Base-by-base conservation (phyloP, 345 rosid genomes). In the Arabis hirsuta region DNA sequence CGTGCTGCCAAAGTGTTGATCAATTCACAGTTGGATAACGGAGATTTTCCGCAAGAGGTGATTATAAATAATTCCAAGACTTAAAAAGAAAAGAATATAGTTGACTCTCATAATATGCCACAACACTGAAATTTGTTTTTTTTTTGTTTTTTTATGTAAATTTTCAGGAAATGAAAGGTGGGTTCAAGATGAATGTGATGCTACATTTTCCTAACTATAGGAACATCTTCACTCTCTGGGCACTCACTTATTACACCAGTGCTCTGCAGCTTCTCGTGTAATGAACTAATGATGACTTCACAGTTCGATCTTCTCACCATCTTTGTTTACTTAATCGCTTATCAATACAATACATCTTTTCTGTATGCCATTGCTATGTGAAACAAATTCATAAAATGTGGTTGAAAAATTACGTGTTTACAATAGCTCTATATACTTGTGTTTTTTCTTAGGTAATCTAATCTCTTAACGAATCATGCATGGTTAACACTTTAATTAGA, bases 1-100 rank as follows among this genome's bases (percentile, higher is more conserved):
- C 52, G 22, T 20, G 66, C 38, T 10, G 66, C 52, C 1, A 43
- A 61, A 44, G 11, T 61, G 50, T 24, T 61, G 50, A 61, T 61
- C 31, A 61, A 61, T 42, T 61, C 22, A 5, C 66, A 61, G 48
- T 13, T 61, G 19, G 66, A 61, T 16, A 43, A 42, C 6, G 66
- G 52, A 1, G 66, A 61, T 61, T 61, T 61, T 2, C 66, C 66
- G 2, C 66, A 61, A 43, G 19, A 43, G 66, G 66, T 61, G 20
- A 29, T 3, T 29, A 9, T 51, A 51, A 22, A 22, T 22, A 22
- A 51, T 51, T 20, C 24, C 51, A 14, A 16, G 22, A 46, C 14
- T n/a, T 44, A n/a, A 44, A 22, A 22, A 22, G 24, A 22, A 46
- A 3, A 46, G 2, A 14, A 46, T 20, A 46, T 6, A 13, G 16